Evolutionary conservation across 345 rosid species (phyloP).

Genomic region (Salix dunnii): DNA sequence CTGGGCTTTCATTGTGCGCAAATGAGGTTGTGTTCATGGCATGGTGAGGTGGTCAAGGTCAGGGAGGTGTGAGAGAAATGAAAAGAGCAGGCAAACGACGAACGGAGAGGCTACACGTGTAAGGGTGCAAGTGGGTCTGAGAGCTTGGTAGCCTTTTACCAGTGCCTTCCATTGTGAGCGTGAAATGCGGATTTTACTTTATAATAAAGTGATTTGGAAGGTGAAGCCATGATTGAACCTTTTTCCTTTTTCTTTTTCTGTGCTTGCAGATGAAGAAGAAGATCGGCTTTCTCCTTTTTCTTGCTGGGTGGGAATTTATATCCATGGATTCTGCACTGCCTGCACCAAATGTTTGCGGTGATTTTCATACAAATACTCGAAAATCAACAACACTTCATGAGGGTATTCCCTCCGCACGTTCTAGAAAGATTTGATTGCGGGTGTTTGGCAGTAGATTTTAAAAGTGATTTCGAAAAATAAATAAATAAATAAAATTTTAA

Average conservation of each 20-base stretch:
- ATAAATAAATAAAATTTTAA: too few species aligned
- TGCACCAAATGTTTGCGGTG: too few species aligned
- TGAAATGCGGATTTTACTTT: constrained; percentile 40
- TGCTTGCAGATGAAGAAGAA: constrained; percentile 4
- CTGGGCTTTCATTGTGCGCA: neutral
- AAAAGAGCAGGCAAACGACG: neutral
- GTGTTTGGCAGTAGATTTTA: too few species aligned
- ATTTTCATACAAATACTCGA: too few species aligned
- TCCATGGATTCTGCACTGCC: too few species aligned
- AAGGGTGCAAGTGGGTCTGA: constrained; percentile 20
- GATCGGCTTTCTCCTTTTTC: neutral
- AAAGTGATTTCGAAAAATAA: too few species aligned
- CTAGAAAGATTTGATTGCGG: too few species aligned
- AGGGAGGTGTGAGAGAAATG: too few species aligned
- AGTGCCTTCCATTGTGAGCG: constrained; percentile 35
- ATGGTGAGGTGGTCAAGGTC: constrained; percentile 5
- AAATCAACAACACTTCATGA: too few species aligned
- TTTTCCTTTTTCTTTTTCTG: neutral
- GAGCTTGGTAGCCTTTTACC: constrained; percentile 11
- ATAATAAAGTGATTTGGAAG: constrained; percentile 38
- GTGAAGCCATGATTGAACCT: constrained; percentile 18
- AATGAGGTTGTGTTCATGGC: neutral
- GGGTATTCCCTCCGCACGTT: too few species aligned
- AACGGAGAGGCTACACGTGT: neutral
- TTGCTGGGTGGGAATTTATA: too few species aligned